A percentile compares a stretch with the other conserved stretches of the same genome.
These are phyloP conservation scores for Starmerella vaccinii DNA, from an alignment of 805 yeast genomes.

Conservation along the genomic window DNA sequence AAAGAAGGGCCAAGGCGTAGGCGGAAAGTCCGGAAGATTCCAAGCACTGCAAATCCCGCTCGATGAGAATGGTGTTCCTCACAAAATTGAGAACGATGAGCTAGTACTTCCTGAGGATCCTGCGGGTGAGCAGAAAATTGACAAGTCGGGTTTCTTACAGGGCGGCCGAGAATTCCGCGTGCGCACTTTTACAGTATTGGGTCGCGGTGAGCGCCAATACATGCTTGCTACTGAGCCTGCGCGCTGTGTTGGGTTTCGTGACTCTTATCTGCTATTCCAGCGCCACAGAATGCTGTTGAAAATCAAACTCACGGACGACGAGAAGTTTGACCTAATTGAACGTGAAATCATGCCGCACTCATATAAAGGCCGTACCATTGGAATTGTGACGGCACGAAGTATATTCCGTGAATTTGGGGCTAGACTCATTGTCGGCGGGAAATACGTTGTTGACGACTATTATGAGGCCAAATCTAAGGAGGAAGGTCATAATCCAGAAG, in stretches of 20 bases:
- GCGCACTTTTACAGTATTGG: slow-evolving; percentile 37
- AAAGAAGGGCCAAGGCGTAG: slow-evolving; percentile 7
- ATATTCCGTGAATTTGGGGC: slow-evolving; percentile 90
- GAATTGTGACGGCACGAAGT: slow-evolving; percentile 81
- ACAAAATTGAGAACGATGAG: slow-evolving; percentile 63
- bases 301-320: slow-evolving; percentile 60
- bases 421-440: slow-evolving; percentile 67
- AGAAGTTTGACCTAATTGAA: slow-evolving; percentile 71
- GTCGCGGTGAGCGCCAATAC: slow-evolving; percentile 60
- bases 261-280: slow-evolving; percentile 79
- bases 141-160: slow-evolving; percentile 50
- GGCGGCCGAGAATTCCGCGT: slow-evolving; percentile 66
- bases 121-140: slow-evolving; percentile 67
- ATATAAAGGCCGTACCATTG: slow-evolving; percentile 81
- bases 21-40: slow-evolving; percentile 16
- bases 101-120: slow-evolving; percentile 65
- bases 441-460: slow-evolving; percentile 75
- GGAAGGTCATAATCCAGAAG: slow-evolving; percentile 61
- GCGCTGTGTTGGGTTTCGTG: slow-evolving; percentile 85
- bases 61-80: slow-evolving; percentile 61
- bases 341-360: slow-evolving; percentile 78
- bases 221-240: slow-evolving; percentile 97
- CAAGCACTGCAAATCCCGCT: slow-evolving; percentile 32
- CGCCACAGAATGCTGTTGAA: slow-evolving; percentile 70
- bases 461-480: slow-evolving; percentile 51